Conservation (phyloP, 2,329 filamentous ascomycete species). For the Aureobasidium leucospermi region DNA sequence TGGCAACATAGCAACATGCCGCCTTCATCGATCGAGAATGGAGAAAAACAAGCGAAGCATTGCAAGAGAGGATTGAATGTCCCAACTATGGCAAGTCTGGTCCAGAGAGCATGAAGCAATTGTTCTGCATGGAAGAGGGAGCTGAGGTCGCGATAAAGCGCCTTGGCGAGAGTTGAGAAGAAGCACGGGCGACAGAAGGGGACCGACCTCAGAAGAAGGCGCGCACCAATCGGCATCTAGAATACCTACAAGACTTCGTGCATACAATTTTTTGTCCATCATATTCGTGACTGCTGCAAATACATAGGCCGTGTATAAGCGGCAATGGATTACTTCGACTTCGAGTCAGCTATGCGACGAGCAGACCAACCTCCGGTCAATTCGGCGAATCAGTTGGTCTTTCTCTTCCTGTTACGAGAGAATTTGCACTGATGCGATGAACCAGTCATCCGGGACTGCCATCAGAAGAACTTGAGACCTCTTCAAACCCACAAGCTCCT, state of each 20-base stretch:
- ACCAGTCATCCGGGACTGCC: slow-evolving; percentile 4
- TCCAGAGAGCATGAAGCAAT: background rate
- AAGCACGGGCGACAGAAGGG: background rate
- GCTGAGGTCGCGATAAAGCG: background rate
- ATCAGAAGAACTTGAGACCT: background rate
- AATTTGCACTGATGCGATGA: slow-evolving; percentile 7
- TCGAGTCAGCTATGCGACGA: slow-evolving; percentile 2
- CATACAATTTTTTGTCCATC: background rate
- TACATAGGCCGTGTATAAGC: slow-evolving; percentile 4
- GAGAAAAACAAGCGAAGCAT: background rate
- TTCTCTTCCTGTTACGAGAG: slow-evolving; percentile 9
- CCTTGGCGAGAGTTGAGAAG: background rate
- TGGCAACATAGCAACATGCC: slow-evolving; percentile 12
- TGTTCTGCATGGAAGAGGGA: background rate
- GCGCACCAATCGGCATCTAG: background rate
- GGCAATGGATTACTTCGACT: slow-evolving; percentile 8
- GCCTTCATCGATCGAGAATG: background rate
- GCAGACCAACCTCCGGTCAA: background rate
- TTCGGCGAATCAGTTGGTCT: slow-evolving; percentile 9
- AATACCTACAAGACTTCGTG: background rate
- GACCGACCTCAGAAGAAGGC: background rate
- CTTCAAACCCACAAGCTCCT: background rate
- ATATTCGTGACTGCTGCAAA: background rate
- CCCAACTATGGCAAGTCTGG: background rate
- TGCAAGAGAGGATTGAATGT: background rate